A percentile compares a stretch with the other conserved stretches of the same genome.
Evolutionary conservation across 306 rosid species (phyloP).

Genomic region (Inga leiocalycina): DNA sequence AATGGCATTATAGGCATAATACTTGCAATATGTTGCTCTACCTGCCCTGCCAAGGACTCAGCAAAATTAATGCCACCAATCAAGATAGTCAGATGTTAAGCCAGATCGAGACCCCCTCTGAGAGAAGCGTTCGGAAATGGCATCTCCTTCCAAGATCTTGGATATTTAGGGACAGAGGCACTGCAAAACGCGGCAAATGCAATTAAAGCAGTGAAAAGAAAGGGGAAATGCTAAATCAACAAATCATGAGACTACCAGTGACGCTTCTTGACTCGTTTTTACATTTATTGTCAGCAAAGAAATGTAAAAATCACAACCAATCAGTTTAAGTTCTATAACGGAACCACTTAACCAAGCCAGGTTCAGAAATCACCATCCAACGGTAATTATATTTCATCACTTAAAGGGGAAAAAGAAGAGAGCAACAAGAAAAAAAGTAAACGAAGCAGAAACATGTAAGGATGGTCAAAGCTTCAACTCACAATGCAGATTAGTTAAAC

Average conservation of each 20-base stretch:
- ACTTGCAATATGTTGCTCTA: slow-evolving; percentile 18
- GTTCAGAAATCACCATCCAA: background rate
- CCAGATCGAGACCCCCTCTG: slow-evolving; percentile 47
- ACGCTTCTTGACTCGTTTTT: background rate
- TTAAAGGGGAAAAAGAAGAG: background rate
- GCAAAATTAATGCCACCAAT: background rate
- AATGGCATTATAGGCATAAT: background rate
- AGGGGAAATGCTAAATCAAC: slow-evolving; percentile 13
- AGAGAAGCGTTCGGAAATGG: slow-evolving; percentile 30
- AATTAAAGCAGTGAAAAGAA: slow-evolving; percentile 17
- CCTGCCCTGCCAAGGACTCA: background rate
- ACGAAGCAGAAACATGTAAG: background rate
- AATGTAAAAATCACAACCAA: slow-evolving; percentile 2
- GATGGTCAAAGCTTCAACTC: background rate
- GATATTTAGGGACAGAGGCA: slow-evolving; percentile 29
- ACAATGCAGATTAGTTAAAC: slow-evolving; percentile 9
- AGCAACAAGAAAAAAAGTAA: background rate
- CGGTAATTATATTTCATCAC: no score
- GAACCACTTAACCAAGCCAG: slow-evolving; percentile 23
- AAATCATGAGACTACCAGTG: slow-evolving; percentile 23
- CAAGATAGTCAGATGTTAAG: slow-evolving; percentile 25
- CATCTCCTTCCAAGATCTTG: slow-evolving; percentile 54
- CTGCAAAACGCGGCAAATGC: slow-evolving; percentile 38
- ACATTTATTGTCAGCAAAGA: slow-evolving; percentile 14
- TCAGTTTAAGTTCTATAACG: background rate